Conservation (phyloP, 306 rosid genomes). For the Canavalia gladiata region DNA sequence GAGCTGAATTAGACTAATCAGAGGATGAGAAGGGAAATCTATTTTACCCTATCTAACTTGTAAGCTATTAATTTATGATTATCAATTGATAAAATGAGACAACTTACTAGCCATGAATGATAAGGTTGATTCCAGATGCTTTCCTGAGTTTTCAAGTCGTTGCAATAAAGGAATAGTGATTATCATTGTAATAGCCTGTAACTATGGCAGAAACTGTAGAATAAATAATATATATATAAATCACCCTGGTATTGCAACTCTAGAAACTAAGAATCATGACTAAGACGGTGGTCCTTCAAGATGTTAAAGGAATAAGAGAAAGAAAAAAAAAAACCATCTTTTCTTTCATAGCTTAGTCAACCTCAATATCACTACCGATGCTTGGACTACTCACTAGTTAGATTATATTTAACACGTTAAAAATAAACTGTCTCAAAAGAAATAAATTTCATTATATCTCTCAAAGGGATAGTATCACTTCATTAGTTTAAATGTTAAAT, state of each 20-base stretch:
- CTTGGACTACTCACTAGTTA: slow-evolving; percentile 4
- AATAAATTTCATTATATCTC: not conserved
- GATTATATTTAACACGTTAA: not conserved
- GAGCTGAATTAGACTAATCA: slow-evolving; percentile 87
- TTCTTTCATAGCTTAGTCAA: not conserved
- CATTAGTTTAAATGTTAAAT: too few species aligned
- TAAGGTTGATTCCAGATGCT: slow-evolving; percentile 47
- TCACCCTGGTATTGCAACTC: not conserved
- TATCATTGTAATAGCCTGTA: slow-evolving; percentile 29
- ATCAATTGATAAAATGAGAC: too few species aligned
- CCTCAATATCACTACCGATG: not conserved
- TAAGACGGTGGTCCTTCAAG: slow-evolving; percentile 1
- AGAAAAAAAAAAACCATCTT: not conserved
- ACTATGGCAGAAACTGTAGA: not conserved
- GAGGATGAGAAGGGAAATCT: slow-evolving; percentile 42
- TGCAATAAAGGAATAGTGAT: slow-evolving; percentile 56
- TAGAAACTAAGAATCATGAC: not conserved
- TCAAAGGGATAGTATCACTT: too few species aligned
- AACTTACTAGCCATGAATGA: too few species aligned
- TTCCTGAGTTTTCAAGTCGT: slow-evolving; percentile 63
- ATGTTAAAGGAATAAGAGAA: slow-evolving; percentile 13
- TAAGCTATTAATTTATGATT: slow-evolving; percentile 13
- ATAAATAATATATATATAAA: not conserved
- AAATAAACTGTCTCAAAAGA: not conserved
- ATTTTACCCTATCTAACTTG: not conserved